Base-by-base conservation (phyloP, 331 rosid species). In the Quercus tomentella region DNA sequence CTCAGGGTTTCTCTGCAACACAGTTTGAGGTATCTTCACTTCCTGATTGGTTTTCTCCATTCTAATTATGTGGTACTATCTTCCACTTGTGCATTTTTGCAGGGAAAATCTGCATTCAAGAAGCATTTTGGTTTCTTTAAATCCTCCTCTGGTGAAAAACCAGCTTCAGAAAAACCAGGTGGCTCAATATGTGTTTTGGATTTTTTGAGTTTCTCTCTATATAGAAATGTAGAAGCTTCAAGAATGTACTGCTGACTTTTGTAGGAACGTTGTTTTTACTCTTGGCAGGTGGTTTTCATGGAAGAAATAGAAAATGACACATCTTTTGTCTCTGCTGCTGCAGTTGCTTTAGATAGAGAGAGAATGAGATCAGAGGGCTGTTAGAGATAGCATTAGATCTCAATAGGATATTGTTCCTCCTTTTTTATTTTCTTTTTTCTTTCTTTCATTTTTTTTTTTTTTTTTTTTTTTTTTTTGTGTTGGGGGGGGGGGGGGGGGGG, bases 1-100 rank as follows among this genome's bases (percentile, higher is more conserved):
- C 97, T 67, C 94, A 85, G 67, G 86, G 89, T 75, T 89, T 85
- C 76, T 90, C 95, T 77, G 94, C 92, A 51, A 84, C 94, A 56
- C 86, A 87, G 75, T 81, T 56, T 73, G 85, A 84, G 97, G 97
- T 94, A 51, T 41, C 16, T 56, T n/a, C 4, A 76, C 60, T 60
- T 58, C 26, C 20, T 30, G 17, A 10, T 60, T 23, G 12, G 23
- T 26, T 51, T 45, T 9, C 5, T 6, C 31, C 8, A n/a, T 22
- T 43, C 7, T 21, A 65, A 3, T 66, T 57, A 18, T 26, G 15
- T n/a, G 1, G 8, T 73, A 56, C 57, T 72, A 57, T 56, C 76
- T 4, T 33, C 26, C 74, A 75, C 16, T 57, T 51, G 31, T 76
- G 56, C 17, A 67, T 60, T n/a, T 61, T n/a, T 82, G 73, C 84